A percentile compares a stretch with the other conserved stretches of the same genome.
Evolutionary conservation across 768 basidiomycete genomes (phyloP).

Genomic region (Leccinum sublutescens): DNA sequence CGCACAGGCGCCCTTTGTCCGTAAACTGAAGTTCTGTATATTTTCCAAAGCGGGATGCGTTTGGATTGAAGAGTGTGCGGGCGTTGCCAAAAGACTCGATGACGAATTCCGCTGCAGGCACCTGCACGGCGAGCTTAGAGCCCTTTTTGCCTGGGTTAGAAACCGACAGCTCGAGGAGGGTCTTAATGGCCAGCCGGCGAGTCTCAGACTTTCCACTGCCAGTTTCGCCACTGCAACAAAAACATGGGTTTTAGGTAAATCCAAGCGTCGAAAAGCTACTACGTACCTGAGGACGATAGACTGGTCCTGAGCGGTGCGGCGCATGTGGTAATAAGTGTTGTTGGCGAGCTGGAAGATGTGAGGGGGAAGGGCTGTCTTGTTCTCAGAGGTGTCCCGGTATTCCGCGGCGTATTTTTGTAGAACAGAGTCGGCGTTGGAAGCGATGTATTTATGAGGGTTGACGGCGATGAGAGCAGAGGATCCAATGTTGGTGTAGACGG

Average conservation of each 20-base stretch:
- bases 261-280: neutral
- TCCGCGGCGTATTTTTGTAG: constrained; percentile 85
- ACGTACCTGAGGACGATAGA: constrained; percentile 80
- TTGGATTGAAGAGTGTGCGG: constrained; percentile 87
- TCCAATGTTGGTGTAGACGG: constrained; percentile 74
- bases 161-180: constrained; percentile 87
- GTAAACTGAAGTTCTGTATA: constrained; percentile 66
- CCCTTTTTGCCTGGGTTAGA: constrained; percentile 92
- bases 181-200: constrained; percentile 82
- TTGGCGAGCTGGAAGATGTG: constrained; percentile 92
- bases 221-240: constrained; percentile 48
- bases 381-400: constrained; percentile 61
- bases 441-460: constrained; percentile 91
- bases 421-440: constrained; percentile 79
- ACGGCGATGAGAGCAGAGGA: constrained; percentile 75
- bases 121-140: constrained; percentile 78
- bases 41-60: constrained; percentile 95
- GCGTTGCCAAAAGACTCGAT: constrained; percentile 94
- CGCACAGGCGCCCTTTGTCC: constrained; percentile 83
- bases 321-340: constrained; percentile 95
- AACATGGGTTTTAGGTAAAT: constrained; percentile 36
- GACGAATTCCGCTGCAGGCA: constrained; percentile 93
- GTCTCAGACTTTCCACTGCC: constrained; percentile 92
- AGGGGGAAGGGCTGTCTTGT: constrained; percentile 63
- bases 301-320: constrained; percentile 91